phyloP scores from a whole-genome alignment of 805 yeast genomes.

The Candida verbasci region DNA sequence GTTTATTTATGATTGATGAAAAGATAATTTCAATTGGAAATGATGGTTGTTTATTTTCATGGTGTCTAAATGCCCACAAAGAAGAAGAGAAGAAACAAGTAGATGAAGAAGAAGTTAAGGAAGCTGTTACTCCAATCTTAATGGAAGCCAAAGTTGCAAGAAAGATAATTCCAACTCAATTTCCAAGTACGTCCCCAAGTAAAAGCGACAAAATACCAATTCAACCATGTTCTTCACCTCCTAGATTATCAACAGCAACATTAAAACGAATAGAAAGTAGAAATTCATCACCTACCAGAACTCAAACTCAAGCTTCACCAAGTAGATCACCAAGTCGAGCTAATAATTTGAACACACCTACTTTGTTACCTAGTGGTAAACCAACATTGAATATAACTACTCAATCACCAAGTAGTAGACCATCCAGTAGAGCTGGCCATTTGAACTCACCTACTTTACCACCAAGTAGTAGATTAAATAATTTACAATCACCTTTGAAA shows the following conservation, averaged over 20 bases:
- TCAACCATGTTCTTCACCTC: constrained; percentile 5
- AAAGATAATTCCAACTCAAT: constrained; percentile 21
- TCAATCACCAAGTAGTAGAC: neutral
- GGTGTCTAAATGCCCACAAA: constrained; percentile 37
- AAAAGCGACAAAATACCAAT: constrained; percentile 27
- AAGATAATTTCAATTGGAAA: constrained; percentile 40
- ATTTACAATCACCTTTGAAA: constrained; percentile 13
- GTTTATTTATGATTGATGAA: constrained; percentile 23
- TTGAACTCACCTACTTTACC: neutral
- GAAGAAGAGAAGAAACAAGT: constrained; percentile 1
- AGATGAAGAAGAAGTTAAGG: constrained; percentile 1
- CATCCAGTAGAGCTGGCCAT: too few relatives aligned
- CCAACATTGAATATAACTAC: neutral
- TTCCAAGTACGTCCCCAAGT: constrained; percentile 22
- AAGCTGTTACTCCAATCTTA: too few relatives aligned
- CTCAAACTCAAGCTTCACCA: too few relatives aligned
- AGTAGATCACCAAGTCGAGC: constrained; percentile 4
- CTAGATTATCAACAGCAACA: constrained; percentile 27
- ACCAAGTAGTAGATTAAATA: neutral
- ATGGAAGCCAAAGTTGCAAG: constrained; percentile 26
- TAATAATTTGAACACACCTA: too few relatives aligned
- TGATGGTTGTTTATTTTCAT: constrained; percentile 53
- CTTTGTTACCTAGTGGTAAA: constrained; percentile 3
- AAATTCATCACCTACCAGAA: constrained; percentile 9
- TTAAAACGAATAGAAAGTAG: constrained; percentile 30